Evolutionary conservation across 2,329 filamentous ascomycete genomes (phyloP).

Genomic region (Dothistroma septosporum): DNA sequence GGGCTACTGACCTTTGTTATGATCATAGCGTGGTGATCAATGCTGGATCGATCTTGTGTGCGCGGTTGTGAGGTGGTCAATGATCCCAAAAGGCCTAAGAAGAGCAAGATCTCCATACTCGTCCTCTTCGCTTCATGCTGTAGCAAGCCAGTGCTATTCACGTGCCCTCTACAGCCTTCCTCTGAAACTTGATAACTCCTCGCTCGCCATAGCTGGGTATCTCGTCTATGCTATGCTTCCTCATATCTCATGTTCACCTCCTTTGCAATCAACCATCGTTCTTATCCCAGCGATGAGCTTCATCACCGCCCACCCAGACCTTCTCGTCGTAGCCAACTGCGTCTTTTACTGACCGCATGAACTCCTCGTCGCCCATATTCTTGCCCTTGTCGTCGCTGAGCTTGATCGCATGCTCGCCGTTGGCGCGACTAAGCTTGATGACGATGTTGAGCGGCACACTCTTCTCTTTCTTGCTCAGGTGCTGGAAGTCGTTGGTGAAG

Average conservation of each 20-base stretch:
- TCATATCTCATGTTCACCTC: neutral
- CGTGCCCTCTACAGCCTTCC: neutral
- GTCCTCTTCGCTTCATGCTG: neutral
- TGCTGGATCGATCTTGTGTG: no score
- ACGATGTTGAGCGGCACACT: constrained; percentile 94
- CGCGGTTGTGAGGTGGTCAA: no score
- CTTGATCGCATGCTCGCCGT: constrained; percentile 79
- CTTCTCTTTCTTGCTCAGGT: constrained; percentile 68
- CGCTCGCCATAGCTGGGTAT: constrained; percentile 7
- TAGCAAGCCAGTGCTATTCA: neutral
- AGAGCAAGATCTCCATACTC: neutral
- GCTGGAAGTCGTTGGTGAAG: constrained; percentile 86
- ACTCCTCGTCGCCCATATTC: constrained; percentile 82
- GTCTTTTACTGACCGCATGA: constrained; percentile 77
- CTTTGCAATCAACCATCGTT: constrained; percentile 9
- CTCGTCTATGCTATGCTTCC: constrained; percentile 9
- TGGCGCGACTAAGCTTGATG: constrained; percentile 88
- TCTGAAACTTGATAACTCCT: neutral
- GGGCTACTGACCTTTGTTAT: no score
- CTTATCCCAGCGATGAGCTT: constrained; percentile 74
- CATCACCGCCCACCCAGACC: constrained; percentile 77
- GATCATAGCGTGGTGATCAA: no score
- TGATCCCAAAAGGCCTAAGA: no score
- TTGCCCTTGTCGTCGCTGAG: constrained; percentile 85
- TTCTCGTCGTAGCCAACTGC: constrained; percentile 82